Conservation (phyloP, 2,329 filamentous ascomycete genomes). For the Colletotrichum spaethianum region DNA sequence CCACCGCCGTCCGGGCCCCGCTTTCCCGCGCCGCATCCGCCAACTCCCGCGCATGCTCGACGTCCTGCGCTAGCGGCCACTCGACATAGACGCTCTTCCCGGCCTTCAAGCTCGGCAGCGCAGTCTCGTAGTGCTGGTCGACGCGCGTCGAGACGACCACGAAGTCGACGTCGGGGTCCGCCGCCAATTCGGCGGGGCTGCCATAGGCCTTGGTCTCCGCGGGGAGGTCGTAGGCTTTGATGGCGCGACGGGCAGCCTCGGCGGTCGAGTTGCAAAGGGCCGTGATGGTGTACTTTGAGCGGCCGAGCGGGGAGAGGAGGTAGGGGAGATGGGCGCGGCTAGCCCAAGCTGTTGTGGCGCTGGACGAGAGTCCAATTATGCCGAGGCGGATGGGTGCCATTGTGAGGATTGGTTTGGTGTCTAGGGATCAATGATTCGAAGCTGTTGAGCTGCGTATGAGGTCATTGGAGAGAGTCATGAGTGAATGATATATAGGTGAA, state of each 20-base stretch:
- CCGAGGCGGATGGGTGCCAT: slow-evolving; percentile 64
- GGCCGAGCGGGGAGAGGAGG: slow-evolving; percentile 61
- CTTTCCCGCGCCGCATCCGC: slow-evolving; percentile 41
- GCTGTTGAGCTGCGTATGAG: background rate
- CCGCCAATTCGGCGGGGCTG: slow-evolving; percentile 61
- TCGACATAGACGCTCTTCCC: slow-evolving; percentile 70
- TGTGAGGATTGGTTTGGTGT: background rate
- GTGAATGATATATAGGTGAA: background rate
- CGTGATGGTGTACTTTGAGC: slow-evolving; percentile 61
- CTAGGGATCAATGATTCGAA: background rate
- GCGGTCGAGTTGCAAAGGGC: slow-evolving; percentile 67
- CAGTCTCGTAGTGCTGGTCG: slow-evolving; percentile 64
- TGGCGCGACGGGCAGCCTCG: slow-evolving; percentile 59
- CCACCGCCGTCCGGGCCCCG: slow-evolving; percentile 56
- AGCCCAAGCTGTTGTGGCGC: slow-evolving; percentile 69
- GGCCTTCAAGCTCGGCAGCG: slow-evolving; percentile 62
- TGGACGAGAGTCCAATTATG: slow-evolving; percentile 70
- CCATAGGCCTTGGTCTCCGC: slow-evolving; percentile 63
- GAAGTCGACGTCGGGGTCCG: slow-evolving; percentile 66
- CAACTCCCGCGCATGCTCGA: slow-evolving; percentile 58
- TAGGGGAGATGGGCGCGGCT: slow-evolving; percentile 71
- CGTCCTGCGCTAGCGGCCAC: slow-evolving; percentile 69
- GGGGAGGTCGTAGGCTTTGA: slow-evolving; percentile 58
- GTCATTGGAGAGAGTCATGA: background rate
- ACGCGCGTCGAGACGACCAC: slow-evolving; percentile 70